These are phyloP conservation scores for Colletotrichum sp. DNA, from an alignment of 2,329 filamentous ascomycete species.

Conservation along the genomic window DNA sequence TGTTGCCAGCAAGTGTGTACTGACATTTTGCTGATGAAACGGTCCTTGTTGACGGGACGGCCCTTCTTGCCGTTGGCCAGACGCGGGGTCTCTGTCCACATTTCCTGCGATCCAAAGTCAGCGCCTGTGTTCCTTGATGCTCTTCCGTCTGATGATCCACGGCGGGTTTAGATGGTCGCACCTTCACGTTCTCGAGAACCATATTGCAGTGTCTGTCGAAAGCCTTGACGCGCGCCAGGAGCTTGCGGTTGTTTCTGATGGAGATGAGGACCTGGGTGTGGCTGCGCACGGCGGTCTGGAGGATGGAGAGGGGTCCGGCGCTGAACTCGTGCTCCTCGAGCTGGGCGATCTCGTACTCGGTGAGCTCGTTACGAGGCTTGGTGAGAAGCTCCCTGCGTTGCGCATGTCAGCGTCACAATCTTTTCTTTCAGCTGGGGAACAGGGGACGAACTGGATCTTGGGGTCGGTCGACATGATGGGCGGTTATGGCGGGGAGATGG, in stretches of 20 bases:
- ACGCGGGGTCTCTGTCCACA: constrained; percentile 96
- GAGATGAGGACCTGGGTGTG: constrained; percentile 97
- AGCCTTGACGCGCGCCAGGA: constrained; percentile 95
- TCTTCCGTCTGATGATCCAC: not conserved
- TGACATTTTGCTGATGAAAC: constrained; percentile 97
- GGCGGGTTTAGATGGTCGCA: not conserved
- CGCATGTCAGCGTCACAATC: constrained; percentile 30
- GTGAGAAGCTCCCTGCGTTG: constrained; percentile 77
- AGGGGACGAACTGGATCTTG: constrained; percentile 70
- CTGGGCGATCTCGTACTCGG: constrained; percentile 89
- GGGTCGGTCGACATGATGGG: constrained; percentile 50
- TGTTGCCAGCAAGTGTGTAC: constrained; percentile 36
- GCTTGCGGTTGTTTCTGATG: constrained; percentile 97
- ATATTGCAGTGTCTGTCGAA: constrained; percentile 99
- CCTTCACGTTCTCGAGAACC: constrained; percentile 86
- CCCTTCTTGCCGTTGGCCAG: constrained; percentile 87
- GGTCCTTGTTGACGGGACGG: constrained; percentile 92
- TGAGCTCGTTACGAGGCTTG: constrained; percentile 90
- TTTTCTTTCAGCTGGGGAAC: not conserved
- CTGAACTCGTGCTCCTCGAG: constrained; percentile 63
- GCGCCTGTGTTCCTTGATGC: not conserved
- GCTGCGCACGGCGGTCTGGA: constrained; percentile 93
- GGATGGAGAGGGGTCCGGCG: constrained; percentile 74
- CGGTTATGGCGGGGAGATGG: constrained; percentile 21
- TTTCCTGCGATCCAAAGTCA: constrained; percentile 60